Conservation (phyloP, 2,329 filamentous ascomycete genomes). For the Teratosphaeria destructans region DNA sequence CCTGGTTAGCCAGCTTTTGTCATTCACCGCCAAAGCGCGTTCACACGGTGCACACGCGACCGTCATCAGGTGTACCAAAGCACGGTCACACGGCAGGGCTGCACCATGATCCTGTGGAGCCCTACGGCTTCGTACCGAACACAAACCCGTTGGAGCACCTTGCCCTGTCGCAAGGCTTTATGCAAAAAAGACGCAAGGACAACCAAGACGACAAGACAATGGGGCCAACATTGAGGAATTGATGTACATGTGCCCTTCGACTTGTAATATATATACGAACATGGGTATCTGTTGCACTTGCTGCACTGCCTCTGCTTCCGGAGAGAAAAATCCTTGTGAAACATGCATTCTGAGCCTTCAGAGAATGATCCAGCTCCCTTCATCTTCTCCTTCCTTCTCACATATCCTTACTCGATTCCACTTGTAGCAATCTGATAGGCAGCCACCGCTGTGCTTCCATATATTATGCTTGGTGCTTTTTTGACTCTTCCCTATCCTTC, state of each 20-base stretch:
- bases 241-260: not conserved
- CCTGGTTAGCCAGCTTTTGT: too few relatives aligned
- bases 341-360: not conserved
- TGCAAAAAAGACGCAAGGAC: not conserved
- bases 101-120: not conserved
- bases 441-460: not conserved
- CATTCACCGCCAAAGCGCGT: too few relatives aligned
- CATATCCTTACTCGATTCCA: not conserved
- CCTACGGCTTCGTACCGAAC: not conserved
- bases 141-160: not conserved
- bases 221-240: not conserved
- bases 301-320: not conserved
- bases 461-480: slow-evolving; percentile 6
- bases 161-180: not conserved
- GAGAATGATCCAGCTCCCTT: not conserved
- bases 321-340: not conserved
- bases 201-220: not conserved
- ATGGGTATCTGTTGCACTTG: slow-evolving; percentile 8
- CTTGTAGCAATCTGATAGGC: not conserved
- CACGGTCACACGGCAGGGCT: not conserved
- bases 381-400: not conserved
- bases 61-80: not conserved
- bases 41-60: too few relatives aligned
- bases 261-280: slow-evolving; percentile 8
- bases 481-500: not conserved